Evolutionary conservation across 1,139 yeast genomes (phyloP), one percentile per base, ranked within the genome.

Genomic region (Arxiozyma bovina): DNA sequence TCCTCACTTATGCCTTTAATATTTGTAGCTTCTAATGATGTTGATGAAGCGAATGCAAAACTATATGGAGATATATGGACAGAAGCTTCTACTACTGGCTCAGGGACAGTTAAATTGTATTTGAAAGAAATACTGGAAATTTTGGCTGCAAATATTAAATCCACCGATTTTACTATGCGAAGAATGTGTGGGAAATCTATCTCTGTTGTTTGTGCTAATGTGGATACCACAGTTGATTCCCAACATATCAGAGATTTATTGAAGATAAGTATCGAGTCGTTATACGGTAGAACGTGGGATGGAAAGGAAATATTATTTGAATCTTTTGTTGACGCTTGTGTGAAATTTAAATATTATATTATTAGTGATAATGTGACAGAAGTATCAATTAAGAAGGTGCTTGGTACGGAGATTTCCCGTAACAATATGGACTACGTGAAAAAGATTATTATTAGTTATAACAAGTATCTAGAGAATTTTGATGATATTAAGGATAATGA

Each of bases 201-300:
- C 41, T 85, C 84, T 9, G 80, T 77, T 45, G 79, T 88, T 15
- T 78, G 88, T 51, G 73, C 77, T 53, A 66, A 61, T 38, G 60
- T 75, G 18, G 72, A 69, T 49, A 75, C 72, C 17, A 71, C 74
- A 34, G 61, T 68, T 12, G 69, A 67, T 25, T 70, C 64, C 25
- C 59, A 64, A 3, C 62, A 70, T 6, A 50, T 45, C 58, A 65
- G 23, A 1, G 73, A 74, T 21, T 67, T 90, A 25, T 77, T 87
- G 54, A 71, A 73, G 0, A 74, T 83, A 6, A 73, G 90, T 53
- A 65, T 87, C 23, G 79, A 77, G 47, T 82, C 96, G 0, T 77
- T 85, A 56, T 75, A 77, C 54, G 97, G 97, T 0, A 80, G 93
- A 57, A 80, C 94, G 11, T 93, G 96, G 95, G 78, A 78, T 21